Evolutionary conservation across 2,329 filamentous ascomycete species (phyloP), one percentile per base, ranked within the genome.

Genomic region (Aspergillus fumigatiaffinis): DNA sequence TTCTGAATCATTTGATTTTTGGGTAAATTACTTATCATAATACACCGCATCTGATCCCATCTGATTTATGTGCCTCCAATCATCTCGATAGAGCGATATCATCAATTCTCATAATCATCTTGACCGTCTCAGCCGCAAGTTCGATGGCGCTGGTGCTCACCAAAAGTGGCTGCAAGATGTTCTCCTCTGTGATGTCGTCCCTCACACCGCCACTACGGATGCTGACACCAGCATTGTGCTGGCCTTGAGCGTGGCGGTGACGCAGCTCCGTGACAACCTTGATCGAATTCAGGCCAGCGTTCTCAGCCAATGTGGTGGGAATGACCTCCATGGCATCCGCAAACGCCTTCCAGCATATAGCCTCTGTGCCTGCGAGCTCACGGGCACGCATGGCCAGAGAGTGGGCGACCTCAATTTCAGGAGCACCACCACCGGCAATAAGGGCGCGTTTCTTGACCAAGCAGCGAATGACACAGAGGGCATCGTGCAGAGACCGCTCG

Each of bases 391-490:
- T 88, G 56, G 89, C 86, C 35, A 99, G 84, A 70, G 91, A 85
- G 54, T 94, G 89, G 23, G 94, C 91, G 68, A 99, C 93, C 78
- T 97, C 92, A 69, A 97, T 95, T 77, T 99, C 94, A 26, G 94
- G 91, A 1, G 94, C 94, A 73, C 94, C 94, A 70, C 94, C 94
- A 76, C 94, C 94, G 14, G 95, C 93, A 68, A 99, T 96, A 56
- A 99, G 85, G n/a, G 94, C 94, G 80, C 95, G 96, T 86, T 97
- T 99, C 87, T 99, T 99, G 66, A 99, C 94, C 60, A 99, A 80
- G 73, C 94, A 99, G 68, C 94, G 89, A 67, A 99, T 92, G 52
- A 97, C 94, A 74, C 94, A 99, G 63, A 97, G 91, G 29, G 94
- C 94, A 70, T 99, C 94, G 82, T 99, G 94, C 55, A 99, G 84